Base-by-base conservation (phyloP, 768 basidiomycete genomes). In the Tricholoma sp. region DNA sequence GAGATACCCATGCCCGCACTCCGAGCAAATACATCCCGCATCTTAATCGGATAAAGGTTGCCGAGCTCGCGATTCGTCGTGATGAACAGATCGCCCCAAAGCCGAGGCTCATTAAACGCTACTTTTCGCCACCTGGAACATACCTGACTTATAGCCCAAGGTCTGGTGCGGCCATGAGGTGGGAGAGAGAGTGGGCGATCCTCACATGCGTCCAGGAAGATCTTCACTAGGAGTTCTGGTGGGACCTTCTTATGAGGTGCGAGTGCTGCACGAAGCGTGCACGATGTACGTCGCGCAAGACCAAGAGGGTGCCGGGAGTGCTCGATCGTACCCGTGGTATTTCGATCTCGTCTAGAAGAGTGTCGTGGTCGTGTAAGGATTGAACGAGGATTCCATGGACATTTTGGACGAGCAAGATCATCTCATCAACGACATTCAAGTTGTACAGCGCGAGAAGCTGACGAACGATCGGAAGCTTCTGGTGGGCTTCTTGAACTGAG, bases 121-220 rank as follows among this genome's bases (percentile, higher is more conserved):
- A 57, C 29, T 10, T 21, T 11, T 14, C 57, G n/a, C 57, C 57
- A 57, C 10, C 51, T 27, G 4, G 50, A 43, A 22, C 57, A 57
- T 24, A 57, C 41, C 16, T 37, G 50, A 5, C 41, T 19, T 2
- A 57, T 19, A 18, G 24, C 31, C 57, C 41, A 52, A 11, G 50
- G 57, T 3, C 19, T 21, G 5, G 27, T 29, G 11, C 43, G 27
- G 18, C 14, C n/a, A 9, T 37, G 55, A 1, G 57, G 51, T 21
- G 45, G 50, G 32, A 52, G 31, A 1, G 9, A 16, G 11, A 52
- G n/a, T 3, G 19, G 3, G 2, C 5, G 11, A 3, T n/a, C 29
- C 12, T 45, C 18, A 4, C 51, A 43, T 32, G 27, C 34, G 34
- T 22, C 27, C 1, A 57, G 39, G 43, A 57, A 57, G 35, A 57